Conservation (phyloP, 106 monocot species). For the Gastrodia elata region DNA sequence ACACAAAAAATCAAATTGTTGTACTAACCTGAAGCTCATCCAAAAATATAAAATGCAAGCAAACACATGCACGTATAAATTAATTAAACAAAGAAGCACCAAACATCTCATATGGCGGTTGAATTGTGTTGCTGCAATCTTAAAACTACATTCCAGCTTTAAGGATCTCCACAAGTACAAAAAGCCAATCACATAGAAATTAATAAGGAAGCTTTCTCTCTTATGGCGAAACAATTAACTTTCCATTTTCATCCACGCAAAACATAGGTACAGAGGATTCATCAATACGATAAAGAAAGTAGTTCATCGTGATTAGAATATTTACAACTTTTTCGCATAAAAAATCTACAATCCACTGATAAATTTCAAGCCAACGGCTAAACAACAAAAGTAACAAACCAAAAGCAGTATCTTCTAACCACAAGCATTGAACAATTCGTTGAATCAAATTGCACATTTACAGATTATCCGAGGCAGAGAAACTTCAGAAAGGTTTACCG, state of each 20-base stretch:
- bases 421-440: neutral
- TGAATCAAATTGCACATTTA: neutral
- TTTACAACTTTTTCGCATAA: neutral
- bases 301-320: neutral
- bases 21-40: neutral
- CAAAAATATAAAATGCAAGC: neutral
- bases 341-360: neutral
- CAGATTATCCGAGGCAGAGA: neutral
- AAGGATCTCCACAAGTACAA: neutral
- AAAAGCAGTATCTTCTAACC: neutral
- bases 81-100: neutral
- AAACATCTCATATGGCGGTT: neutral
- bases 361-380: neutral
- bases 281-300: neutral
- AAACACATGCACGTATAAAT: neutral
- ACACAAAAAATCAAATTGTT: neutral
- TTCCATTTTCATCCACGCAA: neutral
- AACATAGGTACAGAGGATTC: neutral
- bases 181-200: neutral
- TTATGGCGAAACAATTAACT: neutral
- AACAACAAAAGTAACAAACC: neutral
- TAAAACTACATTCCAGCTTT: neutral
- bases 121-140: neutral
- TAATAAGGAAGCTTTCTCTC: neutral
- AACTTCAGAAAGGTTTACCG: conserved; percentile 25